Conservation (phyloP, 83 land plant genomes). For the Thuja plicata region DNA sequence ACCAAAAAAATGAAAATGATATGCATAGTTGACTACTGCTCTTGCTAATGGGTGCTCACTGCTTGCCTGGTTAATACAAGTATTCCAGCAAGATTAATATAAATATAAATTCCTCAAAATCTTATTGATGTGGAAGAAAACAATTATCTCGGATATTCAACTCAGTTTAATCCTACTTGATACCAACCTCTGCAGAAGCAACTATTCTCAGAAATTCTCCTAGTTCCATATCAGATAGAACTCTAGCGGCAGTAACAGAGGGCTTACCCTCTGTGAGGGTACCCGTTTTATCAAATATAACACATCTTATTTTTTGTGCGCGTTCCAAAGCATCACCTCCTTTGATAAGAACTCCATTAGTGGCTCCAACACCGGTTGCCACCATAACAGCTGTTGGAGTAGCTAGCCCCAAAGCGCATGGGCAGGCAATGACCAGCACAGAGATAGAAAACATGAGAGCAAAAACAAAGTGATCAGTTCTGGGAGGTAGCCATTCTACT, state of each 20-base stretch:
- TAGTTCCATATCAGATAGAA: slow-evolving; percentile 59
- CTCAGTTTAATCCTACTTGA: not conserved
- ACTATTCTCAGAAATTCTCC: slow-evolving; percentile 82
- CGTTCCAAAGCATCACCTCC: slow-evolving; percentile 99
- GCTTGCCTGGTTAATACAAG: slow-evolving; percentile 56
- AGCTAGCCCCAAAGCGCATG: slow-evolving; percentile 96
- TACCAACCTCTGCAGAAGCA: slow-evolving; percentile 95
- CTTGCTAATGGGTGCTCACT: slow-evolving; percentile 93
- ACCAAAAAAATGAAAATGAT: slow-evolving; percentile 77
- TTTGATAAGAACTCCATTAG: slow-evolving; percentile 88
- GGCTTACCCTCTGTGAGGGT: slow-evolving; percentile 96
- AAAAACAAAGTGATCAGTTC: slow-evolving; percentile 78
- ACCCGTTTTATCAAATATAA: slow-evolving; percentile 97
- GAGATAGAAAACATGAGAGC: slow-evolving; percentile 93
- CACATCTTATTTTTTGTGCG: slow-evolving; percentile 76
- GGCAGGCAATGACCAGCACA: slow-evolving; percentile 90
- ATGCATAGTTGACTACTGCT: slow-evolving; percentile 81
- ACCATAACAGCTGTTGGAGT: slow-evolving; percentile 99
- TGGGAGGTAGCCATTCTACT: slow-evolving; percentile 68
- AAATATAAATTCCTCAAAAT: not conserved
- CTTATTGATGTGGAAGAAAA: not conserved
- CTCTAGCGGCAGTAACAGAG: slow-evolving; percentile 67
- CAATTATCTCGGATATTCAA: not conserved
- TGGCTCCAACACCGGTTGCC: slow-evolving; percentile 95
- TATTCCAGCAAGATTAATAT: slow-evolving; percentile 14